Percentiles rank a stretch among this genome's conserved stretches.
Evolutionary conservation across 1,139 yeast species (phyloP).

Genomic region (Debaryomyces sp.): DNA sequence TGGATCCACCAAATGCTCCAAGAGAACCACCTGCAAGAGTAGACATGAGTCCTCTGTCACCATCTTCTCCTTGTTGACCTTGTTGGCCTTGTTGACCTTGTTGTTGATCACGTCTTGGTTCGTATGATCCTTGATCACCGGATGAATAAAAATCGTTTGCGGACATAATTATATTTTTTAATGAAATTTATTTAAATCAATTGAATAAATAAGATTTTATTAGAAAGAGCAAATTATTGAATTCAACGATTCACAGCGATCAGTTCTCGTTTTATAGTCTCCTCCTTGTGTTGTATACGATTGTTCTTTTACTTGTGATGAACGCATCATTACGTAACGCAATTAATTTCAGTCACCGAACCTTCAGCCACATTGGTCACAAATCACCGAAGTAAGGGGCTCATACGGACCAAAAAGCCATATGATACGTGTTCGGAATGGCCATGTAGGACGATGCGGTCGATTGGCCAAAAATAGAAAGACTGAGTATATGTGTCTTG

Average conservation of each 20-base stretch:
- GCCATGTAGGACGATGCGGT: neutral
- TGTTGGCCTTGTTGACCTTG: too few relatives aligned
- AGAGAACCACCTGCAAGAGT: slow-evolving; percentile 62
- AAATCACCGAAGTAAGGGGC: neutral
- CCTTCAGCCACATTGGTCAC: neutral
- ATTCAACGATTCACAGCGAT: neutral
- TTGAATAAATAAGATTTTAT: neutral
- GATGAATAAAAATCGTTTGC: slow-evolving; percentile 63
- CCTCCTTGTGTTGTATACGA: neutral
- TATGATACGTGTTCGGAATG: neutral
- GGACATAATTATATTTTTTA: slow-evolving; percentile 41
- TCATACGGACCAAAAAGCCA: neutral
- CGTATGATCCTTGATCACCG: slow-evolving; percentile 46
- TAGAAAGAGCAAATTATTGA: neutral
- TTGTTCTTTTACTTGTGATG: neutral
- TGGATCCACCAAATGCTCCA: slow-evolving; percentile 56
- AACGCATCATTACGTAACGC: slow-evolving; percentile 6
- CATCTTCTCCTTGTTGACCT: slow-evolving; percentile 35
- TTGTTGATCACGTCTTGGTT: slow-evolving; percentile 24
- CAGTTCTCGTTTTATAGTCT: slow-evolving; percentile 1
- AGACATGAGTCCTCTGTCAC: slow-evolving; percentile 60
- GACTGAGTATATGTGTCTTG: neutral
- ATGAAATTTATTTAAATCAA: neutral
- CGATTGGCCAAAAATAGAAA: neutral
- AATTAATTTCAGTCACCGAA: slow-evolving; percentile 1